Percentiles rank a stretch among this genome's conserved stretches.
Conservation (phyloP, 2,329 filamentous ascomycete genomes). For the Scedosporium apiospermum region DNA sequence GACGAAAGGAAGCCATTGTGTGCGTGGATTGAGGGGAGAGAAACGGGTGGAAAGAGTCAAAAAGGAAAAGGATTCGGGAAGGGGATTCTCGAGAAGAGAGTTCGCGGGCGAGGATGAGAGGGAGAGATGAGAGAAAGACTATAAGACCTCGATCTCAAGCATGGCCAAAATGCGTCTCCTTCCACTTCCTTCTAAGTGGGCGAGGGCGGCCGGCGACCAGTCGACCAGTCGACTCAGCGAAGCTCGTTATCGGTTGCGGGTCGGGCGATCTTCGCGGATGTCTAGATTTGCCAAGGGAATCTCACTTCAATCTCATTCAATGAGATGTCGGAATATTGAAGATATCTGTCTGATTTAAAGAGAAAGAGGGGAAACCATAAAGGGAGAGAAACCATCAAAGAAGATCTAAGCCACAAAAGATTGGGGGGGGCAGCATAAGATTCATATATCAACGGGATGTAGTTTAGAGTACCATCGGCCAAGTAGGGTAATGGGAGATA, state of each 20-base stretch:
- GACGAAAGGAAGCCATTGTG: slow-evolving; percentile 3
- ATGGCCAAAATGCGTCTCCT: not conserved
- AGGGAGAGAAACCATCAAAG: not conserved
- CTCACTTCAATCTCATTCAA: not conserved
- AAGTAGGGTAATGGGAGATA: not conserved
- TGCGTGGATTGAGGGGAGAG: not conserved
- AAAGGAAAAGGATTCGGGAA: not conserved
- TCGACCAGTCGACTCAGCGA: not conserved
- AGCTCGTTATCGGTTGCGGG: not conserved
- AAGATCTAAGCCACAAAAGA: not conserved
- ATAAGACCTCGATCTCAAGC: not conserved
- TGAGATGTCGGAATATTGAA: not conserved
- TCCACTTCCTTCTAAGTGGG: not conserved
- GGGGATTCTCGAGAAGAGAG: not conserved
- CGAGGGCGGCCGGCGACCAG: not conserved
- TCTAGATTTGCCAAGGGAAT: not conserved
- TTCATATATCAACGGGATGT: not conserved
- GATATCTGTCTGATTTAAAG: not conserved
- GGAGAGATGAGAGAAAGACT: not conserved
- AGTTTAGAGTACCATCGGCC: not conserved
- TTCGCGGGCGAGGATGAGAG: not conserved
- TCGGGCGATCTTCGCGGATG: not conserved
- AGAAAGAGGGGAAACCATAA: not conserved
- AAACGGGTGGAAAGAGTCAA: not conserved
- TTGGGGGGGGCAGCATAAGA: not conserved